A percentile compares a stretch with the other conserved stretches of the same genome.
phyloP scores from a whole-genome alignment of 495 filamentous ascomycete genomes.

The Darksidea phi region DNA sequence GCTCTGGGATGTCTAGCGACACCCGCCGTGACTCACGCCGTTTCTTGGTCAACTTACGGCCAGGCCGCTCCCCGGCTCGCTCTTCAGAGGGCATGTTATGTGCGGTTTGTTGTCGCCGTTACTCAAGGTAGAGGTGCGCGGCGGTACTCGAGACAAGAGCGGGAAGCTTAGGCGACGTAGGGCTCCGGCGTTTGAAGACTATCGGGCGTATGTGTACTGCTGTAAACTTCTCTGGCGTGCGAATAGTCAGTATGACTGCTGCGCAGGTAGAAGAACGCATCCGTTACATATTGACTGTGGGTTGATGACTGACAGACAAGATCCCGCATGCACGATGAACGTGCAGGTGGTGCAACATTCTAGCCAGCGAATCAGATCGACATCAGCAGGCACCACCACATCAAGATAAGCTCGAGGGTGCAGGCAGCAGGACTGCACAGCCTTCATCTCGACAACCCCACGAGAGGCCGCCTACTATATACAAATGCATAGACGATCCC shows the following conservation, averaged over 20 bases:
- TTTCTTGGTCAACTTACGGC: conserved; percentile 60
- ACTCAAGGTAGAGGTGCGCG: neutral
- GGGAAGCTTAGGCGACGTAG: neutral
- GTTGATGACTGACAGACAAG: conserved; percentile 29
- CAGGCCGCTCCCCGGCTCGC: conserved; percentile 40
- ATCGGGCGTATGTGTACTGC: neutral
- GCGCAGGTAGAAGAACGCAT: conserved; percentile 25
- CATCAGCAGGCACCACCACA: conserved; percentile 4
- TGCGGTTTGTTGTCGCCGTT: conserved; percentile 1
- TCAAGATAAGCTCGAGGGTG: conserved; percentile 27
- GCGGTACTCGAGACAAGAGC: neutral
- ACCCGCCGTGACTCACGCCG: conserved; percentile 56
- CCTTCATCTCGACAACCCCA: conserved; percentile 8
- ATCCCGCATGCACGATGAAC: conserved; percentile 10
- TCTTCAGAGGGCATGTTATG: conserved; percentile 45
- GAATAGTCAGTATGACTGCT: conserved; percentile 21
- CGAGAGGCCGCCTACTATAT: conserved; percentile 2
- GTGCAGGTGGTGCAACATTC: neutral
- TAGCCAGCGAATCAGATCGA: conserved; percentile 14
- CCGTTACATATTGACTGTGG: conserved; percentile 35
- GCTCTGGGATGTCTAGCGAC: conserved; percentile 74
- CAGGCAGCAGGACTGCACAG: conserved; percentile 21
- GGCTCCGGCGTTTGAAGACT: conserved; percentile 12
- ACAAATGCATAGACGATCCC: too few species aligned
- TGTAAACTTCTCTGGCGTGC: conserved; percentile 2